Base-by-base conservation (phyloP, 1,284 basidiomycete genomes). In the Erythrobasidium hasegawianum region DNA sequence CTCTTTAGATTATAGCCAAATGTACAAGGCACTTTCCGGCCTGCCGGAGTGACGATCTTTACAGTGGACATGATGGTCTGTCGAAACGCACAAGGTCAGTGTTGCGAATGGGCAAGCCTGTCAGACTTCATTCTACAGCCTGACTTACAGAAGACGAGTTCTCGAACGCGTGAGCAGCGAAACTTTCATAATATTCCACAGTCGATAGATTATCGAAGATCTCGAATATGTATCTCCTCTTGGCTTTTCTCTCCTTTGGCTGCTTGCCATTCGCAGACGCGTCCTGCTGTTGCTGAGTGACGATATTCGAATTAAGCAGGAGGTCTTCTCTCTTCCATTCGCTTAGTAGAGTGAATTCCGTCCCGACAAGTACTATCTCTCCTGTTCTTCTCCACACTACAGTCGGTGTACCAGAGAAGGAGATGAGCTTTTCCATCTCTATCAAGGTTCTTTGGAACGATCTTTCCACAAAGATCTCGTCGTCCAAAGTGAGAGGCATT, bases 331-430 rank as follows among this genome's bases (percentile, higher is more conserved):
- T 83, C 16, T 85, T 84, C 88, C 90, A 91, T 72, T 88, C 89
- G 2, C 92, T 93, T 68, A 98, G 81, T 83, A 92, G 88, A 77
- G 88, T 92, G 76, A 98, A 98, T 79, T 98, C 94, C 1, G 92
- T 88, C 0, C 94, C 93, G 50, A 95, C 95, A 49, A 96, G 86
- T 75, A 91, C 94, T 41, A 98, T 92, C 80, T 98, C 96, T 75
- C 95, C 95, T 16, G 96, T 98, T 56, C 95, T 83, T 33, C 95
- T 86, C 95, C 95, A 98, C 1, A 97, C 90, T n/a, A 96, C 92
- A 0, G 95, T 98, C 1, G 95, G 96, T n/a, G 96, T 98, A 4
- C 95, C 96, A 69, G 89, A 94, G 77, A 92, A 96, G 49, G 90
- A 92, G 71, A 98, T 95, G 70, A 97, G 83, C 78, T 97, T 97